phyloP scores from a whole-genome alignment of 345 rosid species.

The Eucalyptus regnans region DNA sequence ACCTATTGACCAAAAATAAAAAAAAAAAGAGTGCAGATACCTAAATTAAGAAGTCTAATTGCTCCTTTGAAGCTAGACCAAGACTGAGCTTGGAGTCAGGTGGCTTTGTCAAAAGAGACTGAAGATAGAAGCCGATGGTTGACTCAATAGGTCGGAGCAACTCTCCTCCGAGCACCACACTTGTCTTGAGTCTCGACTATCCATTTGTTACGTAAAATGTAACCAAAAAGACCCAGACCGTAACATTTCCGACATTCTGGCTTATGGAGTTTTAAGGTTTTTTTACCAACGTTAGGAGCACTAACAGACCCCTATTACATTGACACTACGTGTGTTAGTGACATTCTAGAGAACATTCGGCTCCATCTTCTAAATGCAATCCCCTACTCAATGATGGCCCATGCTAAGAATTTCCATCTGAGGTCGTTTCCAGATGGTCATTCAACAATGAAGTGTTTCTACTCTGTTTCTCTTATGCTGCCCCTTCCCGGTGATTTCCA shows the following conservation, averaged over 20 bases:
- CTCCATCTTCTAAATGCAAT: slow-evolving; percentile 9
- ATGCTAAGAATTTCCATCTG: not conserved
- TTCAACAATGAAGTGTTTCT: slow-evolving; percentile 29
- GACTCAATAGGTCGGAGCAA: no score
- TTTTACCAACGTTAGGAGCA: no score
- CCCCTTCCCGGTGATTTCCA: slow-evolving; percentile 78
- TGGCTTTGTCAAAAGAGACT: not conserved
- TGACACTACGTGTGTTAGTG: not conserved
- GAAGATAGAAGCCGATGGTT: not conserved
- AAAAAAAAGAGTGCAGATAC: no score
- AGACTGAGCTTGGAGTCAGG: not conserved
- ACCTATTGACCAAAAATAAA: no score
- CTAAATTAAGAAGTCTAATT: no score
- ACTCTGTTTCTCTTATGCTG: slow-evolving; percentile 63
- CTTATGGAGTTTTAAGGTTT: no score
- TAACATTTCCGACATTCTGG: no score
- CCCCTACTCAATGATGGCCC: slow-evolving; percentile 2
- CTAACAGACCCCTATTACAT: not conserved
- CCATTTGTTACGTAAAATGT: no score
- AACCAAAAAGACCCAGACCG: no score
- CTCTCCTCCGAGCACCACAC: no score
- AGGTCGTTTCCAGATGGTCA: not conserved
- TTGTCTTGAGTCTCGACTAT: no score
- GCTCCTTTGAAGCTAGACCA: not conserved
- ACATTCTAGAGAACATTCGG: slow-evolving; percentile 21